A percentile compares a stretch with the other conserved stretches of the same genome.
phyloP scores from a whole-genome alignment of 129 eudicot genomes.

The Apium graveolens region DNA sequence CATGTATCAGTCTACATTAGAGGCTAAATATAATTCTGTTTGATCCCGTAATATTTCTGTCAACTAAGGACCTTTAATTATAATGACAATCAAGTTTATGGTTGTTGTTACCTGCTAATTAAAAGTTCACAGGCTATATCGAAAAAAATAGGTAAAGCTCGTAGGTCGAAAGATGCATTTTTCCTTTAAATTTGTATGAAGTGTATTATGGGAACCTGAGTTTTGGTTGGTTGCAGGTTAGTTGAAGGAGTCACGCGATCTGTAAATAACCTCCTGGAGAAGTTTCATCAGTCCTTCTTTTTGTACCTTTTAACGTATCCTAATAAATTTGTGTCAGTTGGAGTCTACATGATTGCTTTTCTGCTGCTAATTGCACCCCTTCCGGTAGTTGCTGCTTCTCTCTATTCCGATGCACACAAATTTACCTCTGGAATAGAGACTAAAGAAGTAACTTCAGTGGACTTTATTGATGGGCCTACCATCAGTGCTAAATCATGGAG shows the following conservation, averaged over 20 bases:
- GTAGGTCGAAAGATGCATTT: too few species aligned
- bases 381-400: constrained; percentile 80
- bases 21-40: too few species aligned
- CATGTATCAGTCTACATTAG: too few species aligned
- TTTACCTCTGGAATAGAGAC: constrained; percentile 13
- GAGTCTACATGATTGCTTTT: constrained; percentile 95
- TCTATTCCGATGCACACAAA: constrained; percentile 52
- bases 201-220: background rate
- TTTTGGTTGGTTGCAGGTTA: constrained; percentile 48
- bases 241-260: constrained; percentile 79
- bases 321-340: constrained; percentile 83
- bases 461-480: constrained; percentile 12
- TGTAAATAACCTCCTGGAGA: constrained; percentile 89
- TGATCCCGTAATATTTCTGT: too few species aligned
- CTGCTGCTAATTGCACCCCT: constrained; percentile 83
- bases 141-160: too few species aligned
- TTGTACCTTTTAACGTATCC: constrained; percentile 78
- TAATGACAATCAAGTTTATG: too few species aligned
- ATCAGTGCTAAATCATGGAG: constrained; percentile 46
- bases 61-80: too few species aligned
- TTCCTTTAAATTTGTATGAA: background rate
- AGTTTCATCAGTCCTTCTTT: constrained; percentile 95
- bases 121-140: too few species aligned
- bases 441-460: constrained; percentile 9
- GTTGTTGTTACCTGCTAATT: too few species aligned